phyloP scores from a whole-genome alignment of 2,329 filamentous ascomycete species.

The Ramularia endophylla region DNA sequence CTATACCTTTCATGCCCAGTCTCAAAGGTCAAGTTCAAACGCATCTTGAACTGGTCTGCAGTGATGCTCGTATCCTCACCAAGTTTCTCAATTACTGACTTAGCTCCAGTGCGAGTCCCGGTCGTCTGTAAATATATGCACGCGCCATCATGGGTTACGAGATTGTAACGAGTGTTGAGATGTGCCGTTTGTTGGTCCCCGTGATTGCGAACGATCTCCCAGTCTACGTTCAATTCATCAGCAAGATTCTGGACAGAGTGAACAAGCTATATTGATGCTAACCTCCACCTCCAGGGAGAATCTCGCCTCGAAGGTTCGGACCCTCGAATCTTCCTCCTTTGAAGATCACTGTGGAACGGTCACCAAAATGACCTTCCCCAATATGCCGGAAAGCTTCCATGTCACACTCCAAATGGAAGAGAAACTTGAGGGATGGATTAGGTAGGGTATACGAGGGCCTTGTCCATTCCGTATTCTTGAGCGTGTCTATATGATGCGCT shows the following conservation, averaged over 20 bases:
- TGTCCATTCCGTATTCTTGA: conserved; percentile 23
- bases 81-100: conserved; percentile 19
- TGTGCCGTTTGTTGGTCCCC: conserved; percentile 24
- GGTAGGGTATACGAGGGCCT: conserved; percentile 20
- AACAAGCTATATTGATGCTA: background rate
- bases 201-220: conserved; percentile 21
- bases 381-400: conserved; percentile 22
- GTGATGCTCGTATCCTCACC: conserved; percentile 20
- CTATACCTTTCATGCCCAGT: conserved; percentile 25
- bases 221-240: conserved; percentile 10
- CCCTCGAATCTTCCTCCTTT: conserved; percentile 22
- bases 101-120: conserved; percentile 23
- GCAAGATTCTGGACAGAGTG: background rate
- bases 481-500: conserved; percentile 6
- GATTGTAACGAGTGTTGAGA: conserved; percentile 26
- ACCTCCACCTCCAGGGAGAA: conserved; percentile 22
- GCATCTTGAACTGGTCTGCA: conserved; percentile 26
- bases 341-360: conserved; percentile 23
- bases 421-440: conserved; percentile 16
- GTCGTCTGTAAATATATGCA: conserved; percentile 25
- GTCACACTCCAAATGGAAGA: conserved; percentile 23
- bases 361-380: conserved; percentile 17
- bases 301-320: conserved; percentile 16
- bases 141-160: conserved; percentile 25
- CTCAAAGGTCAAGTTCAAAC: conserved; percentile 26